A percentile compares a stretch with the other conserved stretches of the same genome.
Conservation (phyloP, 164 flowering plant species). For the Umbellularia californica region DNA sequence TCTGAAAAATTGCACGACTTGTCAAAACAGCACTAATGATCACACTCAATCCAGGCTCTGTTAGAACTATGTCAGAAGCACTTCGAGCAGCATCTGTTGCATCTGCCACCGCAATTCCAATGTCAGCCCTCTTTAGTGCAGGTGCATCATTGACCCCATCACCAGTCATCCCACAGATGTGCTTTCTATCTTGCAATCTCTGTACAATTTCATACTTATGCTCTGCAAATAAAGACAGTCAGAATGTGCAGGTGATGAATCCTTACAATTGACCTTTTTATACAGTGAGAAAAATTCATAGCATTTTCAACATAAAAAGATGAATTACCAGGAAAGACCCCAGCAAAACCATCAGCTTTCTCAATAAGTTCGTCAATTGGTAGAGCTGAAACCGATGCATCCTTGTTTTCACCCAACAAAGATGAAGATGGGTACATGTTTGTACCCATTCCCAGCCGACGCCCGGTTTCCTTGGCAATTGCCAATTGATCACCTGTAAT, state of each 20-base stretch:
- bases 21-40: constrained; percentile 68
- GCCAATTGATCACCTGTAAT: constrained; percentile 59
- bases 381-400: constrained; percentile 24
- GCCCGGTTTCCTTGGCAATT: constrained; percentile 65
- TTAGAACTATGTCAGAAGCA: constrained; percentile 67
- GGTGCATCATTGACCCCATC: constrained; percentile 75
- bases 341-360: constrained; percentile 75
- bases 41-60: constrained; percentile 72
- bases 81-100: constrained; percentile 67
- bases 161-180: constrained; percentile 72
- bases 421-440: constrained; percentile 67
- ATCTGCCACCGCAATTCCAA: constrained; percentile 71
- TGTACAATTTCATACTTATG: constrained; percentile 63
- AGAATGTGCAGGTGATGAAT: neutral
- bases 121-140: constrained; percentile 60
- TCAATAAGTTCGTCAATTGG: constrained; percentile 63
- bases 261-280: neutral
- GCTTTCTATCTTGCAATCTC: constrained; percentile 53
- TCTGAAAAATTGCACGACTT: constrained; percentile 66
- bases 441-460: constrained; percentile 70
- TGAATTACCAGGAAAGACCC: constrained; percentile 60
- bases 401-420: constrained; percentile 43
- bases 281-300: neutral
- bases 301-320: neutral
- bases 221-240: constrained; percentile 26